Evolutionary conservation across 1,139 yeast genomes (phyloP).

Genomic region (Taphrina betulina): DNA sequence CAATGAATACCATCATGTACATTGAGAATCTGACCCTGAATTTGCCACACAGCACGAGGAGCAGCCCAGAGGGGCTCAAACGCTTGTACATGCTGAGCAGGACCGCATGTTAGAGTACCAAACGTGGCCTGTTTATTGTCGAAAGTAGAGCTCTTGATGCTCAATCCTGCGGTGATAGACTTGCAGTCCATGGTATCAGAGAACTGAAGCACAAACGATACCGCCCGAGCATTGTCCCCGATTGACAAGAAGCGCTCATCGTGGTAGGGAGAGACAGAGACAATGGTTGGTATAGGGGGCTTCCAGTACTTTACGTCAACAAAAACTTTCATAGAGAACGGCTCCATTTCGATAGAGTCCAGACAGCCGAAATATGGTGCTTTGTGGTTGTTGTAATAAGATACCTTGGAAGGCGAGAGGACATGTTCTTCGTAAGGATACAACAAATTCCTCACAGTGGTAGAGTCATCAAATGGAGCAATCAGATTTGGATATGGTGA

Average conservation of each 20-base stretch:
- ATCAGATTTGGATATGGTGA: slow-evolving; percentile 27
- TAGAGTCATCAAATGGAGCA: slow-evolving; percentile 24
- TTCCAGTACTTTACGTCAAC: slow-evolving; percentile 27
- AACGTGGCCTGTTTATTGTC: slow-evolving; percentile 5
- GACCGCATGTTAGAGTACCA: slow-evolving; percentile 3
- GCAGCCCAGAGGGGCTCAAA: slow-evolving; percentile 19
- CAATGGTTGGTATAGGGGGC: slow-evolving; percentile 16
- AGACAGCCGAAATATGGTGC: slow-evolving; percentile 31
- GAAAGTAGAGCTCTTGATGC: slow-evolving; percentile 2
- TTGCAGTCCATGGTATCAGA: slow-evolving; percentile 33
- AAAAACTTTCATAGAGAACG: slow-evolving; percentile 26
- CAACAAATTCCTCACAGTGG: slow-evolving; percentile 27
- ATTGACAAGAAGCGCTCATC: slow-evolving; percentile 19
- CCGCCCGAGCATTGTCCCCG: neutral
- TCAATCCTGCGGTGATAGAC: slow-evolving; percentile 1
- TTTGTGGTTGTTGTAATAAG: slow-evolving; percentile 23
- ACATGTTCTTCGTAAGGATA: slow-evolving; percentile 30
- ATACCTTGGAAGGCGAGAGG: slow-evolving; percentile 14
- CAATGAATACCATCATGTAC: slow-evolving; percentile 9
- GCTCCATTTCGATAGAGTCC: slow-evolving; percentile 13
- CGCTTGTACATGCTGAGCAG: neutral
- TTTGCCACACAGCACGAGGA: slow-evolving; percentile 17
- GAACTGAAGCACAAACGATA: slow-evolving; percentile 21
- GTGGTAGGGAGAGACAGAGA: slow-evolving; percentile 25
- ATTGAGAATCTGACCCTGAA: slow-evolving; percentile 5